phyloP scores from a whole-genome alignment of 257 asterid genomes.

The Capsicum rhomboideum region DNA sequence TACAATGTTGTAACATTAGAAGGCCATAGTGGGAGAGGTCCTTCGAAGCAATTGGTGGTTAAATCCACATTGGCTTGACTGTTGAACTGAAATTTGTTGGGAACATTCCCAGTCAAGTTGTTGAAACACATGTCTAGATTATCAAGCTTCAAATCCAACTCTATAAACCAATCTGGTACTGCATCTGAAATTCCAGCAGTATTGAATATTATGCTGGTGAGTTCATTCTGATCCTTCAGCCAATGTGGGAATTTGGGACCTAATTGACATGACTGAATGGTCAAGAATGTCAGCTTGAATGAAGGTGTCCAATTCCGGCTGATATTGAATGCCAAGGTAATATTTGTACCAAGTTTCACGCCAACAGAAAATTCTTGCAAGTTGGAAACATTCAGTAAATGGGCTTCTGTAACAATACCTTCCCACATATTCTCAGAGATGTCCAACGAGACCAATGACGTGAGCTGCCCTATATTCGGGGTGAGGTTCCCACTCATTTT shows the following conservation, averaged over 20 bases:
- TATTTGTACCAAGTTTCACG: not conserved
- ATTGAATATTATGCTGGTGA: constrained; percentile 13
- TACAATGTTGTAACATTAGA: constrained; percentile 16
- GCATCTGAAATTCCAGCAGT: constrained; percentile 13
- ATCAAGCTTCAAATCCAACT: constrained; percentile 13
- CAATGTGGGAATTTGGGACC: constrained; percentile 30
- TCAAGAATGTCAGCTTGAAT: constrained; percentile 19
- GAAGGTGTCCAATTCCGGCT: constrained; percentile 22
- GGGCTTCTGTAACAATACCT: constrained; percentile 32
- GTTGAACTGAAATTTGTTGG: constrained; percentile 10
- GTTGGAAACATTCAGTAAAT: constrained; percentile 20
- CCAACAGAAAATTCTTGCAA: constrained; percentile 22
- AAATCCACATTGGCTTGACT: constrained; percentile 8
- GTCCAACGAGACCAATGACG: constrained; percentile 12
- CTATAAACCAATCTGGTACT: constrained; percentile 29
- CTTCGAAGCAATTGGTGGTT: constrained; percentile 14
- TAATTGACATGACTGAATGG: constrained; percentile 18
- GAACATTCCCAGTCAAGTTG: constrained; percentile 18
- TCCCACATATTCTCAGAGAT: constrained; percentile 20
- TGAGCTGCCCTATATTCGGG: constrained; percentile 18
- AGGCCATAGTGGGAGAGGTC: constrained; percentile 34
- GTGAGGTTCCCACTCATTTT: constrained; percentile 24
- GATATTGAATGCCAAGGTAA: constrained; percentile 20
- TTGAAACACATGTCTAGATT: constrained; percentile 21
- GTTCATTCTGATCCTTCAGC: constrained; percentile 18